A percentile compares a stretch with the other conserved stretches of the same genome.
These are phyloP conservation scores for Helminthosporium solani DNA, from an alignment of 2,329 filamentous ascomycete genomes.

Conservation along the genomic window DNA sequence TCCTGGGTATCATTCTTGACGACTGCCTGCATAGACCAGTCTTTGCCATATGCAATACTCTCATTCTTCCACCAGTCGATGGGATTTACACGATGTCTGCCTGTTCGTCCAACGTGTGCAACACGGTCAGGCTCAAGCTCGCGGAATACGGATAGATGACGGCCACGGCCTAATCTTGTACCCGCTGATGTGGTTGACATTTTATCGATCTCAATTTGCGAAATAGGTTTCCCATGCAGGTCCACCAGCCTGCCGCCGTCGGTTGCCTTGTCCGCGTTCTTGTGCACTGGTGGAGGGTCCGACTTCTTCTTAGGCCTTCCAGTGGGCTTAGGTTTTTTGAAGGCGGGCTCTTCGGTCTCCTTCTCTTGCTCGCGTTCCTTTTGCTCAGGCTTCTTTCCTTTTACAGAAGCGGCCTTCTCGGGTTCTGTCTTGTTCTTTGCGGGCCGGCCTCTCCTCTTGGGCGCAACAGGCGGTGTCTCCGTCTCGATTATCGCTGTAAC, in stretches of 20 bases:
- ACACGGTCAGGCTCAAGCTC: constrained; percentile 34
- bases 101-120: constrained; percentile 58
- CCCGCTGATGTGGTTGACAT: constrained; percentile 35
- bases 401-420: constrained; percentile 8
- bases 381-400: constrained; percentile 8
- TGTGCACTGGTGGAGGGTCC: constrained; percentile 9
- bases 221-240: constrained; percentile 32
- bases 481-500: constrained; percentile 26
- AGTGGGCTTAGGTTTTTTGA: constrained; percentile 30
- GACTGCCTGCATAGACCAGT: constrained; percentile 72
- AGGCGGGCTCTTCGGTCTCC: constrained; percentile 18
- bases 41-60: constrained; percentile 67
- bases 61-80: constrained; percentile 88
- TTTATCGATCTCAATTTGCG: constrained; percentile 34
- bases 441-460: constrained; percentile 30
- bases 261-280: constrained; percentile 15
- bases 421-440: constrained; percentile 20
- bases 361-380: constrained; percentile 8
- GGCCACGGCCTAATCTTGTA: constrained; percentile 35
- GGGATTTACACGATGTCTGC: constrained; percentile 74
- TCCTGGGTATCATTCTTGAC: constrained; percentile 68
- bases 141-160: constrained; percentile 38
- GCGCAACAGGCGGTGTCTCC: constrained; percentile 16
- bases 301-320: constrained; percentile 28
- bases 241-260: constrained; percentile 35